Base-by-base conservation (phyloP, 2,329 filamentous ascomycete genomes). In the Phoma sp. region DNA sequence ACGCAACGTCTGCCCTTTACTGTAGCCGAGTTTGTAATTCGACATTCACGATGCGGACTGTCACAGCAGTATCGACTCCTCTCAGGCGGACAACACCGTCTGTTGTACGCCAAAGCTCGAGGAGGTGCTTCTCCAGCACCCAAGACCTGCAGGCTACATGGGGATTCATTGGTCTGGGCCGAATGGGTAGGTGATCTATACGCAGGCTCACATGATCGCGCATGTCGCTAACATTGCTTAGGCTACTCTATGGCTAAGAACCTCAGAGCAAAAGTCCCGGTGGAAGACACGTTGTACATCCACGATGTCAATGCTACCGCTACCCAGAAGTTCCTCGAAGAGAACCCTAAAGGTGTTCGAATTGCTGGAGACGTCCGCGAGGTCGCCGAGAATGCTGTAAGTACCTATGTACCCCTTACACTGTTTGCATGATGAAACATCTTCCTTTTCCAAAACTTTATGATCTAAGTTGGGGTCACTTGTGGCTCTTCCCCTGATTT, bases 161-260 rank as follows among this genome's bases (percentile, higher is more conserved):
- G 77, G 79, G 79, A 36, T 81, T 81, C 66, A 77, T 81, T 57
- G 79, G 79, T n/a, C 64, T 81, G 33, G 79, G 79, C 14, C 73
- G 76, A 47, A 81, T 81, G 79, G 79, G 79, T 80, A 61, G 59
- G 77, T 72, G 30, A 8, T 30, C 24, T 41, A 29, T 36, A 30
- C 9, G 3, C 36, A 32, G 35, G 38, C 58, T 66, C 58, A 67
- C 58, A 61, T 70, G 59, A 68, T 55, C 42, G 51, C 11, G 33
- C 32, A 37, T 47, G n/a, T 23, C 37, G 22, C 58, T 72, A 50
- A 69, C 42, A 30, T 8, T 42, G 1, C 10, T 23, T 57, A 89
- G 87, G 88, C 42, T 90, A 86, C 61, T 84, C 86, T 42, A 91
- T 91, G 88, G 88, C 88, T 32, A 83, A 81, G 71, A 91, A 90